A percentile compares a stretch with the other conserved stretches of the same genome.
phyloP scores from a whole-genome alignment of 768 basidiomycete genomes.

The Boletus bicolor region DNA sequence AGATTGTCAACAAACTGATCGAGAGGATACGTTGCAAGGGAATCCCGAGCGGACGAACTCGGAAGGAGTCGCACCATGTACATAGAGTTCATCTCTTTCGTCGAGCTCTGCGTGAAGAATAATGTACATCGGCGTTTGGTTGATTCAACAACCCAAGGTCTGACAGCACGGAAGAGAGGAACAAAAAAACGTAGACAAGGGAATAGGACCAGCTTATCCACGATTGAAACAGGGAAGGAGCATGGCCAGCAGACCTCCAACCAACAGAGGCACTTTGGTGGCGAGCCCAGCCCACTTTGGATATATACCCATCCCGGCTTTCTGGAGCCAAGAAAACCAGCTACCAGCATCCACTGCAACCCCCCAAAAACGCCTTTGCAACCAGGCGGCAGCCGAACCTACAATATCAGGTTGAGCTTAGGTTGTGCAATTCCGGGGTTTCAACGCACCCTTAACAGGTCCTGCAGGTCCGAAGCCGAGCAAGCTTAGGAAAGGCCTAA shows the following conservation, averaged over 20 bases:
- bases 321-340: constrained; percentile 16
- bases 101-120: background rate
- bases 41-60: too few species aligned
- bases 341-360: background rate
- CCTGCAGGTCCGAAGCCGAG: constrained; percentile 19
- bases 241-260: background rate
- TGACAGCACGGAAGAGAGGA: background rate
- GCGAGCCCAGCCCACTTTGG: constrained; percentile 7
- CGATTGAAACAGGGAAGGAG: background rate
- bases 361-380: constrained; percentile 8
- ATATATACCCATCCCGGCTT: constrained; percentile 9
- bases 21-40: too few species aligned
- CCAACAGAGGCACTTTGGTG: background rate
- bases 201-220: background rate
- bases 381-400: constrained; percentile 16
- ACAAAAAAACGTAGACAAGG: background rate
- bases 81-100: background rate
- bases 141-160: background rate
- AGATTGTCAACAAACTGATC: too few species aligned
- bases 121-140: background rate
- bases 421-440: accelerated
- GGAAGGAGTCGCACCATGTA: too few species aligned
- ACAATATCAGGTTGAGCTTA: background rate
- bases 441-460: constrained; percentile 10
- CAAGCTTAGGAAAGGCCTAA: constrained; percentile 7